These are phyloP conservation scores for Apiotrichum laibachii DNA, from an alignment of 1,284 basidiomycete species.

Conservation along the genomic window DNA sequence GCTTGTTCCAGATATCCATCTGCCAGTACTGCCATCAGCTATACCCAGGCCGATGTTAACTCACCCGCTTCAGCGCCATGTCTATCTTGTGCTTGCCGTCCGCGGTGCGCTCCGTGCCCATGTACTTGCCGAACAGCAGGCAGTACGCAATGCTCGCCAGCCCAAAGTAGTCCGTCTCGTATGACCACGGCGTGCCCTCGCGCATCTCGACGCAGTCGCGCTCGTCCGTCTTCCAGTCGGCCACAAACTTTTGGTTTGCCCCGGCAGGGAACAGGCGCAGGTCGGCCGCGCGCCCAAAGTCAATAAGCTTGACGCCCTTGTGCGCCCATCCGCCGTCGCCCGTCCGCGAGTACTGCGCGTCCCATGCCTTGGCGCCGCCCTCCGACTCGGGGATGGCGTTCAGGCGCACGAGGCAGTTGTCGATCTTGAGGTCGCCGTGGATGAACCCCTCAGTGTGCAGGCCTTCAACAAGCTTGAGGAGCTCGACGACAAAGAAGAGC, in stretches of 20 bases:
- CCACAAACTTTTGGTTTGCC: constrained; percentile 67
- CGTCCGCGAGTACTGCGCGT: constrained; percentile 66
- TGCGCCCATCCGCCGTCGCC: constrained; percentile 79
- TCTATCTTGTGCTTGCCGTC: constrained; percentile 61
- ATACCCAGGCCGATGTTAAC: constrained; percentile 20
- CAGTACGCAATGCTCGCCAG: constrained; percentile 90
- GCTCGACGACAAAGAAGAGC: constrained; percentile 91
- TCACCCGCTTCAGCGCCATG: constrained; percentile 71
- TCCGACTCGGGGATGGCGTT: constrained; percentile 63
- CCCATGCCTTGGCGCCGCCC: constrained; percentile 68
- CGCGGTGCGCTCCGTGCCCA: constrained; percentile 59
- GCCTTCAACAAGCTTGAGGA: constrained; percentile 76
- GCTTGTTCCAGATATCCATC: constrained; percentile 72
- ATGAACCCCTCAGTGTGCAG: constrained; percentile 81
- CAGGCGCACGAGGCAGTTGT: constrained; percentile 91
- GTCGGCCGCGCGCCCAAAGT: constrained; percentile 94
- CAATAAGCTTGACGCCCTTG: constrained; percentile 90
- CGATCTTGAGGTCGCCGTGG: constrained; percentile 98
- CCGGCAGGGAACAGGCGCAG: constrained; percentile 69
- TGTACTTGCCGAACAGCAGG: constrained; percentile 94
- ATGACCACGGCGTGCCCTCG: constrained; percentile 80
- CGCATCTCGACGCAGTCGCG: constrained; percentile 89
- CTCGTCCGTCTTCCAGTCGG: constrained; percentile 83
- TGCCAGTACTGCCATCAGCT: constrained; percentile 73
- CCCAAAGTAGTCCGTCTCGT: constrained; percentile 93